Conservation (phyloP, 2,329 filamentous ascomycete species). For the Penicillium oxalicum region DNA sequence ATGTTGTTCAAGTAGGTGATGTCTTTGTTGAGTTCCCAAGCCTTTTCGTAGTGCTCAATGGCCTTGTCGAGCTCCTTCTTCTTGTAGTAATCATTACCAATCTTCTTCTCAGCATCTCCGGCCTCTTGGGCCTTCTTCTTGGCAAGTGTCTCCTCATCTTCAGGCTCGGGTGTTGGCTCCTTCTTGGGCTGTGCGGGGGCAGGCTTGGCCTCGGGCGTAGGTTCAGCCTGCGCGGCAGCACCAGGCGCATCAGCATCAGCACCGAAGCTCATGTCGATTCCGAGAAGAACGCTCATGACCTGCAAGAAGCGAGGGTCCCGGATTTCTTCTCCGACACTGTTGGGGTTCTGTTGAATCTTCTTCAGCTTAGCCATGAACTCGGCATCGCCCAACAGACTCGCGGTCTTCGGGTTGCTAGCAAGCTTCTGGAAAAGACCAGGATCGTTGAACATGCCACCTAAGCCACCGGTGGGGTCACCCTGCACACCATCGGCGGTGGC, state of each 20-base stretch:
- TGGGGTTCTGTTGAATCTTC: conserved; percentile 72
- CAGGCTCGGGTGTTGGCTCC: conserved; percentile 54
- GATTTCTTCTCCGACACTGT: conserved; percentile 71
- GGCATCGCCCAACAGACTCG: conserved; percentile 68
- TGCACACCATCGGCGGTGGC: conserved; percentile 55
- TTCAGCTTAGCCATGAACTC: conserved; percentile 88
- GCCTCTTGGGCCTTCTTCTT: conserved; percentile 88
- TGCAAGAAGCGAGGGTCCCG: conserved; percentile 87
- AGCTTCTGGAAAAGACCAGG: conserved; percentile 86
- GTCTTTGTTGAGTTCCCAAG: conserved; percentile 91
- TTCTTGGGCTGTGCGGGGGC: conserved; percentile 49
- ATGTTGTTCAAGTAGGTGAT: conserved; percentile 98
- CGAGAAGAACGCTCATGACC: conserved; percentile 88
- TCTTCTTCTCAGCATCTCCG: conserved; percentile 88
- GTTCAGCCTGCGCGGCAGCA: conserved; percentile 52
- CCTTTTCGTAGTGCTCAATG: conserved; percentile 88
- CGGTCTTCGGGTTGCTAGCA: conserved; percentile 89
- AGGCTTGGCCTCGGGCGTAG: conserved; percentile 67
- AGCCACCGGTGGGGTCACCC: conserved; percentile 64
- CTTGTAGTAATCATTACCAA: conserved; percentile 95
- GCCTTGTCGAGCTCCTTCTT: conserved; percentile 94
- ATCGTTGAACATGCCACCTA: conserved; percentile 93
- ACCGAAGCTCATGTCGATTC: conserved; percentile 79
- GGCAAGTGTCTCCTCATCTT: conserved; percentile 76
- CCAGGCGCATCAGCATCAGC: conserved; percentile 40